phyloP scores from a whole-genome alignment of 31 red algal genomes.

The Odonthalia washingtoniensis region DNA sequence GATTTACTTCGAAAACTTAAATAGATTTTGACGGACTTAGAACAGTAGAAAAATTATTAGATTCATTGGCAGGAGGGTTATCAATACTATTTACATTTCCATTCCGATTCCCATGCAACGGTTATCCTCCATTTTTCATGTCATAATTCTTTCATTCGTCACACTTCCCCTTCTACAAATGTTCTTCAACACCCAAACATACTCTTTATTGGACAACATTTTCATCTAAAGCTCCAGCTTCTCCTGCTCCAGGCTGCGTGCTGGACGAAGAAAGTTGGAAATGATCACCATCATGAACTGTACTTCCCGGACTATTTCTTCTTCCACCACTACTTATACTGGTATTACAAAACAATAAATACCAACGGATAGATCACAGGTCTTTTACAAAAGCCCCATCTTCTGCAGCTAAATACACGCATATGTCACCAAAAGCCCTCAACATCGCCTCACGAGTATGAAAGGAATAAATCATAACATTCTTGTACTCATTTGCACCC shows the following conservation, averaged over 20 bases:
- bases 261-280: no score
- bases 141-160: no score
- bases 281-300: not conserved
- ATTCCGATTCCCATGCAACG: no score
- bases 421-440: conserved; percentile 60
- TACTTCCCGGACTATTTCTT: not conserved
- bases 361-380: conserved; percentile 54
- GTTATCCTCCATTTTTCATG: no score
- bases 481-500: conserved; percentile 58
- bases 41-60: conserved; percentile 86
- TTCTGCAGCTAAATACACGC: conserved; percentile 66
- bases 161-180: no score
- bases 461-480: conserved; percentile 72
- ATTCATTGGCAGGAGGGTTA: conserved; percentile 90
- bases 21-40: conserved; percentile 83
- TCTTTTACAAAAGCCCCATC: conserved; percentile 74
- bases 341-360: conserved; percentile 49
- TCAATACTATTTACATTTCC: no score
- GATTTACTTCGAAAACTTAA: conserved; percentile 61
- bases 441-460: conserved; percentile 65
- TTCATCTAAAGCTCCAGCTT: no score
- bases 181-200: no score
- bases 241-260: no score
- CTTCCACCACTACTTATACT: no score
- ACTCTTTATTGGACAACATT: no score